Evolutionary conservation across 2,329 filamentous ascomycete species (phyloP), one percentile per base, ranked within the genome.

Genomic region (Tricladium varicosporioides): DNA sequence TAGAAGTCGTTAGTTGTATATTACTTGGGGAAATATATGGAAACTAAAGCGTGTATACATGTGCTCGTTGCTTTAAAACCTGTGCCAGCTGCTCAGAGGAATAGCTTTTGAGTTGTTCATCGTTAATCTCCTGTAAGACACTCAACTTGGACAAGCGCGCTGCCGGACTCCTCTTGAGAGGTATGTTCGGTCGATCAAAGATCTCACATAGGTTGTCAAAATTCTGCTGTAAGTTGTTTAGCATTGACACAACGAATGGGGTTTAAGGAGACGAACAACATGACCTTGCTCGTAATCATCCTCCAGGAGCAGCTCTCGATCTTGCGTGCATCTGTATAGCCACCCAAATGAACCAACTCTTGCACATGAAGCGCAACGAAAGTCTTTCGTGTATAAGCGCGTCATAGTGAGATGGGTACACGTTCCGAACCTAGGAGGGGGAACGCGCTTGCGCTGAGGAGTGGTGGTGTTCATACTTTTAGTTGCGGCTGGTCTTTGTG

Each of bases 251-350:
- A 10, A 46, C 43, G 4, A 46, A 46, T 42, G 7, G 14, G 15
- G 18, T 16, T n/a, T 2, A 42, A 51, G 36, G 13, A 2, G 40
- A 62, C 61, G 53, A 64, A 74, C 71, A 43, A 57, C 58, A 45
- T 52, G 57, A n/a, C 67, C 65, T 19, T 64, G 65, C 27, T 67
- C 61, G 11, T 72, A 63, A 15, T 71, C 70, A 44, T 75, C 71
- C 15, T 75, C 70, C 31, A 80, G 65, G 43, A 75, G 64, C 14
- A 73, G 67, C 31, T 82, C 77, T 10, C 74, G 75, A 64, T 92
- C 88, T 68, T 89, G 83, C 11, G 79, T 81, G 71, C 91, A 94
- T 58, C 80, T 77, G 70, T 90, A 94, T 18, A 94, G 73, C 82
- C 87, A 94, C 22, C 88, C 88, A 53, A 86, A 77, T 14, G 77